Evolutionary conservation across 768 basidiomycete species (phyloP), one percentile per base, ranked within the genome.

Genomic region (Lactifluus subvellereus): DNA sequence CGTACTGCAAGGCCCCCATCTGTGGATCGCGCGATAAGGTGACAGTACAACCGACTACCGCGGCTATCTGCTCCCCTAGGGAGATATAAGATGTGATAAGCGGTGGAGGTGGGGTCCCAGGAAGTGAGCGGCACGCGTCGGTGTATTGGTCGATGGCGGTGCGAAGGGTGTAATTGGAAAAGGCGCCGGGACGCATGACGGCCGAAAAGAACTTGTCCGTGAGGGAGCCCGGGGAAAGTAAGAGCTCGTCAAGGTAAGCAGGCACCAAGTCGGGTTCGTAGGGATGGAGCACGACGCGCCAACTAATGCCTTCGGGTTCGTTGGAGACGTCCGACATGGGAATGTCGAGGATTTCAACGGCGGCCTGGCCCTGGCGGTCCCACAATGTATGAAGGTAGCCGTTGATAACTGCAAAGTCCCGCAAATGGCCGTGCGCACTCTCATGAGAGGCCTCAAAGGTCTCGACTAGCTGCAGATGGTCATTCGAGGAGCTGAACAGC

Each of bases 11-110:
- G 42, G 87, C 87, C 16, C 94, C 94, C 3, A 91, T 94, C 64
- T 88, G 84, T 0, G 86, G 79, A 69, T 91, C 88, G 47, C 80
- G 80, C 66, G 84, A 81, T 40, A 95, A 78, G 59, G 79, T 80
- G 54, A 98, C 88, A 0, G 89, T 88, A 69, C 89, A 91, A 0
- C 94, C 96, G 32, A 98, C 92, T 18, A 94, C 84, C 5, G 86
- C 85, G 0, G 85, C 87, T 35, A 95, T 88, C 61, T 89, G 86
- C 72, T 89, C 88, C 16, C 79, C 81, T 11, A 91, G 75, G 5
- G 86, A 84, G 3, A 83, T 71, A 73, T 92, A 94, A 0, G 81
- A 78, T 2, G 80, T 74, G 10, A 79, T 78, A 32, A 94, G 78
- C 67, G 84, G 82, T 40, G 82, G 75, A 42, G 86, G 79, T 38